phyloP scores from a whole-genome alignment of 2,329 filamentous ascomycete species.

The Xylaria sp. region DNA sequence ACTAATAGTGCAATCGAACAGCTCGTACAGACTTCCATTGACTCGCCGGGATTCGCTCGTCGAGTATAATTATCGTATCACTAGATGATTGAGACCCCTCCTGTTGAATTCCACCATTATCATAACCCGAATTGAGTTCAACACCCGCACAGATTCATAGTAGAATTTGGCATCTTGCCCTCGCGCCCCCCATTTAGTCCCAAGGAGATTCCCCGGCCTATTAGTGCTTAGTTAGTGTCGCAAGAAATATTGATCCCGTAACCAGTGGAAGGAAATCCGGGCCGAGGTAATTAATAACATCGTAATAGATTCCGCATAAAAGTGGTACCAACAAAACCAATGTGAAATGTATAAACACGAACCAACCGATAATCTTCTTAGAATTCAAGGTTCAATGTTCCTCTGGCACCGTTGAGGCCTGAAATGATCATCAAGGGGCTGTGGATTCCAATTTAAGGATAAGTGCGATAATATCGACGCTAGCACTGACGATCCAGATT shows the following conservation, averaged over 20 bases:
- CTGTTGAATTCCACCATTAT: neutral
- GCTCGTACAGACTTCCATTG: neutral
- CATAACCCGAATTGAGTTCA: neutral
- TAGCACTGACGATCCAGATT: neutral
- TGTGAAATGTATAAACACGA: constrained; percentile 28
- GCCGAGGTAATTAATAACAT: neutral
- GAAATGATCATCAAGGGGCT: neutral
- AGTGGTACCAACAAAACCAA: neutral
- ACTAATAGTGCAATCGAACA: neutral
- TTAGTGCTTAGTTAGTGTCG: constrained; percentile 22
- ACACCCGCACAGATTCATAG: neutral
- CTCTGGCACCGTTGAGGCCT: constrained; percentile 3
- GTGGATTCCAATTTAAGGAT: neutral
- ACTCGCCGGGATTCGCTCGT: neutral
- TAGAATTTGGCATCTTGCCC: neutral
- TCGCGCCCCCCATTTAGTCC: neutral
- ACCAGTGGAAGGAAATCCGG: constrained; percentile 11
- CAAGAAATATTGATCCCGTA: constrained; percentile 5
- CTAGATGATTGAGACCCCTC: neutral
- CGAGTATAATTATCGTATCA: neutral
- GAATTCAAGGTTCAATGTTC: neutral
- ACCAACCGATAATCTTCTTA: constrained; percentile 5
- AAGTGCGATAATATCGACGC: constrained; percentile 8
- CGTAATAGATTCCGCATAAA: neutral
- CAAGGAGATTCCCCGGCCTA: constrained; percentile 8